Base-by-base conservation (phyloP, 2,329 filamentous ascomycete genomes). In the Fusarium mexicanum region DNA sequence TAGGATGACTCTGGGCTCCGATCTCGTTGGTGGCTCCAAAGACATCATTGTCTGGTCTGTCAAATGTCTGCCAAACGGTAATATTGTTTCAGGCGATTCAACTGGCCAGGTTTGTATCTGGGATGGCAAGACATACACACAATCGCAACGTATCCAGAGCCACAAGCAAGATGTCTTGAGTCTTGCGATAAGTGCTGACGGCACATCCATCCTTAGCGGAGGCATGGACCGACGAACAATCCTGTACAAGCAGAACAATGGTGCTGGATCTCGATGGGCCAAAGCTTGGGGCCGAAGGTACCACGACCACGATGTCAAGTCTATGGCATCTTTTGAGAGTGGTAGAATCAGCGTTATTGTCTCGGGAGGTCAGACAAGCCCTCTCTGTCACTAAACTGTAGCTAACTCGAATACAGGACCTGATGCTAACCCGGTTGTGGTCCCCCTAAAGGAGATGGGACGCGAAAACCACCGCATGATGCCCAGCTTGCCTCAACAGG, bases 31-130 rank as follows among this genome's bases (percentile, higher is more conserved):
- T 50, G 94, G 94, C 12, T 90, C 93, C 24, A 96, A 94, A 82
- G 93, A 97, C 74, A 92, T 95, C 64, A 91, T 98, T 58, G 93
- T 98, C 20, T 99, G 96, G 96, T 92, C 94, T 60, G 92, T 99
- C 71, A 98, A 95, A 83, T 94, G 93, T 79, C 87, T 98, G 38
- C 90, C 93, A 16, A 93, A 94, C 78, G 95, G 95, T 57, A 94
- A 96, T 75, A 96, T 99, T 71, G 92, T 98, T 18, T 98, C 95
- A 4, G 96, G 94, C 58, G 96, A 99, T 81, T 98, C 96, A 7
- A 95, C 95, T 10, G 96, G 96, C 38, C 95, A 98, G 80, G 88
- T 99, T 46, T 92, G 94, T 74, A 94, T 98, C 80, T 99, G 95
- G 93, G 94, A 97, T 80, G 94, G 94, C 64, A 95, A 93, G 84